Evolutionary conservation across 441 rosid genomes (phyloP).

Genomic region (Sinapis alba): DNA sequence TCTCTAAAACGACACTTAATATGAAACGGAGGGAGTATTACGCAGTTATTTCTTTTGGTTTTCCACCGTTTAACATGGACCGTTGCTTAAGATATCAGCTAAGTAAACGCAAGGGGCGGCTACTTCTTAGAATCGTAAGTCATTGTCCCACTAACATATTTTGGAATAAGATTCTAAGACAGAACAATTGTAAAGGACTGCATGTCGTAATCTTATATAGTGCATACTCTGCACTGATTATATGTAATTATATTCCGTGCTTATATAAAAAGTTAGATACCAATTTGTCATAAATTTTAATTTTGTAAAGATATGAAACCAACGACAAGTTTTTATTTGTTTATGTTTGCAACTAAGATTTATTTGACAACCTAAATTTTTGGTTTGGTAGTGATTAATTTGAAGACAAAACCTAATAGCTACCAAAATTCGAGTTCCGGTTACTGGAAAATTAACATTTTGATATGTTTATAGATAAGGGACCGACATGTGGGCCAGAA

Average conservation of each 20-base stretch:
- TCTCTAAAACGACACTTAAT: too few species aligned
- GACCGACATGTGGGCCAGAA: too few species aligned
- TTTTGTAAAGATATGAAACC: background rate
- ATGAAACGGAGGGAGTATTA: too few species aligned
- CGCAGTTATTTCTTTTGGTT: background rate
- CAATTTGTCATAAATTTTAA: background rate
- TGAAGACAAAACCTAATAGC: too few species aligned
- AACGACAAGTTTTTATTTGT: background rate
- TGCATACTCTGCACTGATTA: background rate
- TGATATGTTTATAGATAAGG: too few species aligned
- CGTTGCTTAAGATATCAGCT: slow-evolving; percentile 33
- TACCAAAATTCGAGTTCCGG: too few species aligned
- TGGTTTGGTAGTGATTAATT: too few species aligned
- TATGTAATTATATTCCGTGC: background rate
- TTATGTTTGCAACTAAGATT: background rate
- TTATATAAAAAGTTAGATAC: background rate
- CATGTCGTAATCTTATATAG: background rate
- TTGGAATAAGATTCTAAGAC: slow-evolving; percentile 26
- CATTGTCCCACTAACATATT: slow-evolving; percentile 28
- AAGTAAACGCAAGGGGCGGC: slow-evolving; percentile 11
- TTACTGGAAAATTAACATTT: too few species aligned
- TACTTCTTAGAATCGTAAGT: slow-evolving; percentile 20
- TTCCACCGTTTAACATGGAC: slow-evolving; percentile 7
- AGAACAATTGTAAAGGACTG: background rate
- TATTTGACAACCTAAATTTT: too few species aligned